A percentile compares a stretch with the other conserved stretches of the same genome.
These are phyloP conservation scores for Lasiosphaeriaceae sp. DNA, from an alignment of 495 filamentous ascomycete species.

Conservation along the genomic window DNA sequence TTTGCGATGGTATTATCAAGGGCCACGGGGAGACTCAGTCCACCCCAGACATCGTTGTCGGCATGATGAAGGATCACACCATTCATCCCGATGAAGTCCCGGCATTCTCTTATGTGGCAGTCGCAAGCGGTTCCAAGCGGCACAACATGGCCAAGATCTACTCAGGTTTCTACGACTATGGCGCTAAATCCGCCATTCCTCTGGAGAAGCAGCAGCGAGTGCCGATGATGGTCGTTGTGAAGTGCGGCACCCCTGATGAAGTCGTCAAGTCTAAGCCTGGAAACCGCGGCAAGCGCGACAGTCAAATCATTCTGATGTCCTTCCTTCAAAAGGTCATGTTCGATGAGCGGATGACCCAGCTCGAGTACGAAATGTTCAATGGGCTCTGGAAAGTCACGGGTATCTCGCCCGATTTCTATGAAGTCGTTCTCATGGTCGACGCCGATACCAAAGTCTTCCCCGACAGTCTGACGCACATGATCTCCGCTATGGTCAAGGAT, in stretches of 20 bases:
- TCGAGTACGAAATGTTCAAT: conserved; percentile 99
- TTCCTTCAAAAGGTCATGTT: conserved; percentile 99
- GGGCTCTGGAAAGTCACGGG: conserved; percentile 98
- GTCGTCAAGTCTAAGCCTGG: conserved; percentile 77
- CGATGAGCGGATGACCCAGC: conserved; percentile 98
- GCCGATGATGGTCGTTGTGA: conserved; percentile 98
- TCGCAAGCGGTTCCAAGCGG: conserved; percentile 91
- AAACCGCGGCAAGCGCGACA: conserved; percentile 97
- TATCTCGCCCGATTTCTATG: conserved; percentile 96
- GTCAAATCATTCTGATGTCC: conserved; percentile 98
- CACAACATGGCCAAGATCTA: conserved; percentile 99
- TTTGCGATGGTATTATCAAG: conserved; percentile 98
- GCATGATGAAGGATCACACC: conserved; percentile 93
- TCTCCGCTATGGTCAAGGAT: conserved; percentile 98
- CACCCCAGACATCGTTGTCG: conserved; percentile 84
- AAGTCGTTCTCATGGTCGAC: conserved; percentile 97
- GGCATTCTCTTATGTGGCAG: conserved; percentile 92
- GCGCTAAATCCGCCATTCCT: conserved; percentile 71
- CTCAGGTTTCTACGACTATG: conserved; percentile 97
- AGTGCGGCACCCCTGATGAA: conserved; percentile 92
- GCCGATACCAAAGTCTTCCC: conserved; percentile 99
- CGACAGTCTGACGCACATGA: conserved; percentile 96
- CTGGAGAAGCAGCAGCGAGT: conserved; percentile 90
- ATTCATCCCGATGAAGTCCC: conserved; percentile 74
- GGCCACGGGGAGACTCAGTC: conserved; percentile 83